Base-by-base conservation (phyloP, 1,139 yeast species). In the Yamadazyma oceani region DNA sequence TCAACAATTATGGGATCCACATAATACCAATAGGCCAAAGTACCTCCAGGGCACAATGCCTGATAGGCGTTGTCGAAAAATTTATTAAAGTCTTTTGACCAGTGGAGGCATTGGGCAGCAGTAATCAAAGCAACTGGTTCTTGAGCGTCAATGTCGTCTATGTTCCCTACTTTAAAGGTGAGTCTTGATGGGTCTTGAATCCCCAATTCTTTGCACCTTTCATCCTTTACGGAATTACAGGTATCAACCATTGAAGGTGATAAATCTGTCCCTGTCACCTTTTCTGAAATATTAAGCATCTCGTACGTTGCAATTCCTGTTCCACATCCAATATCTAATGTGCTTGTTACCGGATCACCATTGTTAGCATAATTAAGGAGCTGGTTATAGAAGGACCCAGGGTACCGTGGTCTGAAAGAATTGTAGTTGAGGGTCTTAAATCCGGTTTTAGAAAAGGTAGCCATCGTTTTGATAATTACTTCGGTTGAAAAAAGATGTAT, bases 401-500 rank as follows among this genome's bases (percentile, higher is more conserved):
- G 87, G 49, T 85, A 86, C 2, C 69, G 62, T 0, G 95, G 95
- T 38, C 95, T 72, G 50, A 79, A 78, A 10, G 70, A 62, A 36
- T 75, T 66, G 59, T 88, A 88, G 39, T 69, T 65, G 35, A 72
- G 60, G 0, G 90, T 71, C 42, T 79, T 73, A 62, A 80, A 87
- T 14, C 70, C 66, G 1, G 66, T 53, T 37, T 75, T 78, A 5
- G 90, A 67, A 55, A 82, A 87, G 1, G 85, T 74, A 2, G 90
- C 61, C 94, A 85, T 85, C n/a, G n/a, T n/a, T n/a, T n/a, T n/a
- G n/a, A n/a, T n/a, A n/a, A n/a, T 32, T 51, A 53, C 12, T 14
- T 12, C 14, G 12, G 11, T 13, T 4, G 17, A 26, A 5, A 12
- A 14, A 14, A 9, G 7, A 8, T 12, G 28, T 7, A 5, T 26